A percentile compares a stretch with the other conserved stretches of the same genome.
These are phyloP conservation scores for Candida glucosophila DNA, from an alignment of 1,139 yeast species.

Conservation along the genomic window DNA sequence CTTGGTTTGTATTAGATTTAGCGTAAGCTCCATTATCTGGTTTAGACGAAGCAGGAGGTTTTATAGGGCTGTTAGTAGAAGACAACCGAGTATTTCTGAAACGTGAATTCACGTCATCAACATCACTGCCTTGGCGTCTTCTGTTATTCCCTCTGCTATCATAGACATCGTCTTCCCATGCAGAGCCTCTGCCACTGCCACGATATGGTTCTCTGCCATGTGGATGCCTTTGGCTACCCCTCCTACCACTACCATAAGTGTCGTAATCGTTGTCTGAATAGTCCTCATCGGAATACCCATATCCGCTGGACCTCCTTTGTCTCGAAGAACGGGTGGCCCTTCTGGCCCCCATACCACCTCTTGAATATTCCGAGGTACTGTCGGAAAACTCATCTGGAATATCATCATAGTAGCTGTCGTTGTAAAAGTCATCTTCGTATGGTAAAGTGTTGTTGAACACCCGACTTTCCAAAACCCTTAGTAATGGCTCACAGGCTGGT, in stretches of 20 bases:
- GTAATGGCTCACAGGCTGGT: constrained; percentile 80
- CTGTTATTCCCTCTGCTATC: constrained; percentile 34
- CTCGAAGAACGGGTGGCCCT: constrained; percentile 17
- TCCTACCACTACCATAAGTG: constrained; percentile 13
- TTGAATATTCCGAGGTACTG: constrained; percentile 26
- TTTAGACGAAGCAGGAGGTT: constrained; percentile 38
- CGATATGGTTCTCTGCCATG: constrained; percentile 12
- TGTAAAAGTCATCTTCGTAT: constrained; percentile 44
- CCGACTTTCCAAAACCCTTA: constrained; percentile 78
- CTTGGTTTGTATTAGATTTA: constrained; percentile 55
- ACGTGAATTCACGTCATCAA: constrained; percentile 26
- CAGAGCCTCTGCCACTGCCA: constrained; percentile 21
- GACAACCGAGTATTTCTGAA: constrained; percentile 23
- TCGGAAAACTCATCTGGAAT: constrained; percentile 62
- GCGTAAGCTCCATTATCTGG: constrained; percentile 42
- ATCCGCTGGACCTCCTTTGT: constrained; percentile 29
- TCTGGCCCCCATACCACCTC: too few relatives aligned
- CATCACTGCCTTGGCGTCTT: constrained; percentile 26
- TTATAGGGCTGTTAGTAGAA: constrained; percentile 19
- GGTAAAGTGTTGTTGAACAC: constrained; percentile 60
- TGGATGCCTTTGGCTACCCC: constrained; percentile 9
- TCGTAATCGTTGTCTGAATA: constrained; percentile 23
- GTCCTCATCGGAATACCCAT: constrained; percentile 34
- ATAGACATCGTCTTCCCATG: constrained; percentile 83
- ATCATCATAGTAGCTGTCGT: constrained; percentile 60